Base-by-base conservation (phyloP, 2,329 filamentous ascomycete genomes). In the Arachnomyces sp. region DNA sequence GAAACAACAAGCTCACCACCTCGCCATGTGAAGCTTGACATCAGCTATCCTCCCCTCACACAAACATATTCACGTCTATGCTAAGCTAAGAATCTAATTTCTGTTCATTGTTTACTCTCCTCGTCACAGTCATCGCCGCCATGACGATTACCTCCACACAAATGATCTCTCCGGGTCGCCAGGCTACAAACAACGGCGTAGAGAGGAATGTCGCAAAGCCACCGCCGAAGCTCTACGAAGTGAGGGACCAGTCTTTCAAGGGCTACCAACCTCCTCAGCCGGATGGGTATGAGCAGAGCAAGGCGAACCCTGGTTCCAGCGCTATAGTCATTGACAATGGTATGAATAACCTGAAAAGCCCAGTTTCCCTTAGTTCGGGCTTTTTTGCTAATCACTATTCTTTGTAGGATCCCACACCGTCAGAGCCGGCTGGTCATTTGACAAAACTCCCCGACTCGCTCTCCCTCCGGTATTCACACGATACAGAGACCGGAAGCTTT, bases 281-380 rank as follows among this genome's bases (percentile, higher is more conserved):
- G 7, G 82, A 90, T 54, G 86, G 84, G 35, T 88, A 84, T 56
- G 73, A 77, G 53, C 73, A 75, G 51, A 89, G 86, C 44, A 73
- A 76, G 37, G 66, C 76, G 42, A 66, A 74, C 14, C 62, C 72
- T 12, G 73, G 69, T 43, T 67, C 70, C 34, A 84, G 81, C 38
- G 86, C 88, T 37, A 95, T 98, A 56, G 86, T 98, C 47, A 96
- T 98, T 58, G 92, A 98, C 69, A 95, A 95, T 83, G 92, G 89
- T 93, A 68, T 34, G 50, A 40, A 34, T n/a, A n/a, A 9, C 21
- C 21, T 25, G 38, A 17, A 18, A 35, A 3, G 15, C 13, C 21
- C 33, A 5, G 15, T 21, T 25, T 15, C 13, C 33, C 12, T 34
- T 34, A 28, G 38, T 12, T 32, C n/a, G 4, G n/a, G 7, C 12